phyloP scores from a whole-genome alignment of 2,329 filamentous ascomycete species.

The Verticillium klebahnii region DNA sequence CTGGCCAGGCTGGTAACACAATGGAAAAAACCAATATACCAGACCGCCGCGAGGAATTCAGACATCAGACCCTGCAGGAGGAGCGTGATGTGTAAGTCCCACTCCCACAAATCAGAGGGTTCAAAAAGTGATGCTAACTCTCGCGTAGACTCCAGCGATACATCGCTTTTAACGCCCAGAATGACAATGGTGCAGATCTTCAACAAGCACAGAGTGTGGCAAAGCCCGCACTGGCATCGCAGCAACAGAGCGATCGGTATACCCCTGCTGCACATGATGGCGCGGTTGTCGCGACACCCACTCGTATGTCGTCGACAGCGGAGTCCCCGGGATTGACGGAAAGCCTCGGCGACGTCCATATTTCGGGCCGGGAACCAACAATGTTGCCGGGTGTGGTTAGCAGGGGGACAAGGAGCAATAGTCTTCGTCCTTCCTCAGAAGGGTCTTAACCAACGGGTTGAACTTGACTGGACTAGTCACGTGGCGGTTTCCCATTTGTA shows the following conservation, averaged over 20 bases:
- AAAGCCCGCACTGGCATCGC: not conserved
- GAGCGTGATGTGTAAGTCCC: conserved; percentile 75
- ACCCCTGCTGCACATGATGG: not conserved
- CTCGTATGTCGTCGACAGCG: not conserved
- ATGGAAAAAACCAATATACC: conserved; percentile 97
- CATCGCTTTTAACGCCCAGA: not conserved
- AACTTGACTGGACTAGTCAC: not conserved
- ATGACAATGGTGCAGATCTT: conserved; percentile 1
- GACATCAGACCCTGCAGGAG: conserved; percentile 78
- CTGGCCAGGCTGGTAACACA: conserved; percentile 79
- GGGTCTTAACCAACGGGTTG: not conserved
- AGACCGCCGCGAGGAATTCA: conserved; percentile 83
- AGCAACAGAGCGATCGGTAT: not conserved
- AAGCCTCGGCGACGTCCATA: conserved; percentile 36
- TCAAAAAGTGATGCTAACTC: not conserved
- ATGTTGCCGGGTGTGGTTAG: conserved; percentile 69
- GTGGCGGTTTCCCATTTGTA: too few species aligned
- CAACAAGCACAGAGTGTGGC: not conserved
- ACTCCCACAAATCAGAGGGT: not conserved
- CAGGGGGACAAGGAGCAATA: conserved; percentile 26
- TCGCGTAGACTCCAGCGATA: conserved; percentile 35
- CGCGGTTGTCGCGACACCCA: not conserved
- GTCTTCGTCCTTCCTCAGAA: not conserved
- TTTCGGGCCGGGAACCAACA: conserved; percentile 58
- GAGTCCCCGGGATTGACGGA: conserved; percentile 27